phyloP scores from a whole-genome alignment of 2,329 filamentous ascomycete species.

The Metarhizium sp. region DNA sequence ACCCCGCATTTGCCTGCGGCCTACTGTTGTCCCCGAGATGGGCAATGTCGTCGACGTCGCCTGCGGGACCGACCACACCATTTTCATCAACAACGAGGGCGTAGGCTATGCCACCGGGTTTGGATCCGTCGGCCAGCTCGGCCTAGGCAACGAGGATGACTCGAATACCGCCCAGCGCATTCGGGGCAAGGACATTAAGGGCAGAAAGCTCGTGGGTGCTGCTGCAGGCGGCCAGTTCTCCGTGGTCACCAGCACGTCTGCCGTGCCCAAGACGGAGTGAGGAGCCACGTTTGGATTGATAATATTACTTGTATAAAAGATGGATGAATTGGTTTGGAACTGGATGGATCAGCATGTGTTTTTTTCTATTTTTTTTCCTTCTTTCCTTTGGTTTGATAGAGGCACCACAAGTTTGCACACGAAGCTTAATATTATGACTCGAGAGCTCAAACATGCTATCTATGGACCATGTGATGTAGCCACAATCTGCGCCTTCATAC shows the following conservation, averaged over 20 bases:
- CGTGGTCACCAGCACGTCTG: slow-evolving; percentile 42
- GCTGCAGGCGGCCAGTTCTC: slow-evolving; percentile 84
- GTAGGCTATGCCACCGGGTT: slow-evolving; percentile 75
- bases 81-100: slow-evolving; percentile 61
- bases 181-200: slow-evolving; percentile 74
- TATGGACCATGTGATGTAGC: background rate
- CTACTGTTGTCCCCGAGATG: slow-evolving; percentile 23
- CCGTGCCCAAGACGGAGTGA: slow-evolving; percentile 1
- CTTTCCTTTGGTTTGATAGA: background rate
- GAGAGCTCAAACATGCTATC: background rate
- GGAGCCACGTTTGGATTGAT: background rate
- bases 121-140: slow-evolving; percentile 70
- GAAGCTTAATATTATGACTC: background rate
- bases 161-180: slow-evolving; percentile 68
- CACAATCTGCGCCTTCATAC: slow-evolving; percentile 4
- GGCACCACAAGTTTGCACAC: background rate
- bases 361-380: background rate
- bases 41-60: slow-evolving; percentile 46
- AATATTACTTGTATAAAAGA: background rate
- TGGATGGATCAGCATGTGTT: background rate
- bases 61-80: slow-evolving; percentile 63
- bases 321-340: background rate
- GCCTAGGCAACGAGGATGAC: slow-evolving; percentile 69
- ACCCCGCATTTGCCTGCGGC: slow-evolving; percentile 31
- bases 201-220: slow-evolving; percentile 65